Conservation (phyloP, 768 basidiomycete genomes). For the Hygrocybe coccinea region DNA sequence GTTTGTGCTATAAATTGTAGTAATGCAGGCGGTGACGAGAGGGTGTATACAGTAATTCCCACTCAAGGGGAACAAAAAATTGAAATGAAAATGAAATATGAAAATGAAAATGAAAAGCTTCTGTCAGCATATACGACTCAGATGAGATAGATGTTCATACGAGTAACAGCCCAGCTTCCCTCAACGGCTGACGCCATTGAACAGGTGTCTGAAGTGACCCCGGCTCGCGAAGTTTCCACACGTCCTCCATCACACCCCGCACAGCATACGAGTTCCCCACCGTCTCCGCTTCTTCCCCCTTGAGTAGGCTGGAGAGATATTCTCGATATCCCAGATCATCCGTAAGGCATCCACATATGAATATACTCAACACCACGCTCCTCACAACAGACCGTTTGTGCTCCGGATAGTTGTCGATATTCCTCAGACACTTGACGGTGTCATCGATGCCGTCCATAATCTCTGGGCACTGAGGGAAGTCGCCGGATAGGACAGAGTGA, state of each 20-base stretch:
- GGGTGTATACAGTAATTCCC: neutral
- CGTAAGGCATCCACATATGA: constrained; percentile 66
- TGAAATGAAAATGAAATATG: neutral
- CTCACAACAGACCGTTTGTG: constrained; percentile 55
- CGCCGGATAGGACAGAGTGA: constrained; percentile 70
- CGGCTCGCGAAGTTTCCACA: constrained; percentile 47
- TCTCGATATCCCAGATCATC: constrained; percentile 41
- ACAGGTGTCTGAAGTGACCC: constrained; percentile 44
- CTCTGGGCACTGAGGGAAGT: constrained; percentile 60
- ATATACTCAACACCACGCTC: constrained; percentile 75
- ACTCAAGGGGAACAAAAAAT: no score
- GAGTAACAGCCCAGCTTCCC: constrained; percentile 49
- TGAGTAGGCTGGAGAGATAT: constrained; percentile 43
- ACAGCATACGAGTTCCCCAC: constrained; percentile 66
- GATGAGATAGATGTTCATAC: constrained; percentile 38
- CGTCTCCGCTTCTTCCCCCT: constrained; percentile 46
- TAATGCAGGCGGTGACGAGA: no score
- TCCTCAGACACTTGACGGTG: constrained; percentile 44
- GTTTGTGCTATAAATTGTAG: no score
- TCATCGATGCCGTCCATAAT: constrained; percentile 52
- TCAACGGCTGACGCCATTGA: constrained; percentile 59
- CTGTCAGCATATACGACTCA: neutral
- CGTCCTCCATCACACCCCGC: constrained; percentile 44
- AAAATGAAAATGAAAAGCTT: neutral
- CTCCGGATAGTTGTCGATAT: constrained; percentile 24